These are phyloP conservation scores for Combretum micranthum DNA, from an alignment of 345 rosid species.

Conservation along the genomic window DNA sequence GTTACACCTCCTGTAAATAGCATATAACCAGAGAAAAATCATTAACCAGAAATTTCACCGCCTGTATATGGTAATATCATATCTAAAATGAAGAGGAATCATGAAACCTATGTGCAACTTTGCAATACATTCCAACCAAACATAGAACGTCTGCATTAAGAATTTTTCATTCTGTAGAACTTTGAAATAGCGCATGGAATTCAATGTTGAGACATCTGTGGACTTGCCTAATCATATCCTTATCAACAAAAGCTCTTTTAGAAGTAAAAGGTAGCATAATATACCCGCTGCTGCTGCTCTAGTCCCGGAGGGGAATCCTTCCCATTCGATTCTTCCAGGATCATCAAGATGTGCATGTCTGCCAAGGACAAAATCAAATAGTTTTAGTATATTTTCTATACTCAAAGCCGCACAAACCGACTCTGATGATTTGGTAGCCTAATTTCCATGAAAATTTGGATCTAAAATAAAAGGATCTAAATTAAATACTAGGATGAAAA, in stretches of 20 bases:
- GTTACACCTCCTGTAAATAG: slow-evolving; percentile 69
- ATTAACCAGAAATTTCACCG: neutral
- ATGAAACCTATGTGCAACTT: no score
- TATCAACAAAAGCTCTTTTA: neutral
- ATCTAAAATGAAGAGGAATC: no score
- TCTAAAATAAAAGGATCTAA: no score
- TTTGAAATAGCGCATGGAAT: no score
- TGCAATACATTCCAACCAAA: no score
- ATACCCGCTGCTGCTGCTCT: slow-evolving; percentile 97
- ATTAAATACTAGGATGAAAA: neutral
- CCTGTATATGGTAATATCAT: neutral
- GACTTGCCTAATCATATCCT: no score
- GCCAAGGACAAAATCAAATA: slow-evolving; percentile 5
- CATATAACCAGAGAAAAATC: slow-evolving; percentile 3
- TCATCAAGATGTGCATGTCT: slow-evolving; percentile 97
- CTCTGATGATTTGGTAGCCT: no score
- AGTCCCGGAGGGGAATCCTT: slow-evolving; percentile 95
- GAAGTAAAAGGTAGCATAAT: neutral
- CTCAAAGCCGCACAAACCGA: no score
- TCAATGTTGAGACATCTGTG: no score
- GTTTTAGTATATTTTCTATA: neutral
- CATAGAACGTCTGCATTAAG: no score
- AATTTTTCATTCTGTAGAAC: no score
- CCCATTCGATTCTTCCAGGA: slow-evolving; percentile 98
- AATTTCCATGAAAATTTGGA: no score